A percentile compares a stretch with the other conserved stretches of the same genome.
Conservation (phyloP, 2,329 filamentous ascomycete species). For the Neoarthrinium moseri region DNA sequence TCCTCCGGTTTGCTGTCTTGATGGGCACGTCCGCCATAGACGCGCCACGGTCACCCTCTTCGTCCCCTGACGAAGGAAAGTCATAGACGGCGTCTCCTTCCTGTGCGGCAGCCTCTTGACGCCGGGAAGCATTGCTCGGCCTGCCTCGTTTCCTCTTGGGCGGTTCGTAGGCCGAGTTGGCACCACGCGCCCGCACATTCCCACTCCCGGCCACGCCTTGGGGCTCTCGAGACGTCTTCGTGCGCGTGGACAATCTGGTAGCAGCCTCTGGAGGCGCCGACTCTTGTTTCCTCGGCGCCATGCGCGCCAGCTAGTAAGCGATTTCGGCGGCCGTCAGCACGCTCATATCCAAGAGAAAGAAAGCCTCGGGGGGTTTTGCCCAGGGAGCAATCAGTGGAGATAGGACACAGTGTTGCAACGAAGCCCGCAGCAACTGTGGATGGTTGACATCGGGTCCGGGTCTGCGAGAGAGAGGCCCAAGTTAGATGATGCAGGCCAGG, state of each 20-base stretch:
- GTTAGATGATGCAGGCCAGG: too few species aligned
- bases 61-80: conserved; percentile 9
- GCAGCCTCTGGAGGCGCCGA: not conserved
- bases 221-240: not conserved
- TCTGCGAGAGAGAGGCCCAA: too few species aligned
- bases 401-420: too few species aligned
- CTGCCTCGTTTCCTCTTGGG: conserved; percentile 8
- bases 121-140: conserved; percentile 5
- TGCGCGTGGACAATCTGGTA: not conserved
- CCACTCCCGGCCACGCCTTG: not conserved
- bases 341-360: too few species aligned
- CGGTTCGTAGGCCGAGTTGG: not conserved
- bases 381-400: too few species aligned
- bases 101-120: not conserved
- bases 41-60: not conserved
- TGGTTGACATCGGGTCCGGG: too few species aligned
- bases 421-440: too few species aligned
- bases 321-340: too few species aligned
- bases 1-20: not conserved
- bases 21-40: not conserved
- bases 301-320: not conserved
- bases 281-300: not conserved
- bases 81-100: conserved; percentile 7
- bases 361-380: too few species aligned
- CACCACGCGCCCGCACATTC: too few species aligned